Conservation (phyloP, 2,329 filamentous ascomycete species). For the Domatiomyces catenatus region DNA sequence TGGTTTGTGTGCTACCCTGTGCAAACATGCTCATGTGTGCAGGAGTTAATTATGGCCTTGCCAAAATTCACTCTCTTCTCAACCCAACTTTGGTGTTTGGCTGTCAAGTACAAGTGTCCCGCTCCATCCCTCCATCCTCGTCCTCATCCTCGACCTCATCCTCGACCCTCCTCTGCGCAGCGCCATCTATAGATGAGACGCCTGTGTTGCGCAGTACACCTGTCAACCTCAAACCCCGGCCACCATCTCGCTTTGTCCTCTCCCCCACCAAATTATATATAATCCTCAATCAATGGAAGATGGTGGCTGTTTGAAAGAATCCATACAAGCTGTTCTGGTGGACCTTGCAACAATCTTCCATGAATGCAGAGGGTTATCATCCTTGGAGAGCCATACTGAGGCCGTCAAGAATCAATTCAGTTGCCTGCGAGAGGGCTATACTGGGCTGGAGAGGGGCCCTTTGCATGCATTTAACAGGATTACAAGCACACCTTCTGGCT, state of each 20-base stretch:
- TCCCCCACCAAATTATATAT: background rate
- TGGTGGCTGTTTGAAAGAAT: background rate
- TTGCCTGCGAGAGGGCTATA: background rate
- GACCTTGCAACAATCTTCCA: background rate
- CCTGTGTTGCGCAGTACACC: background rate
- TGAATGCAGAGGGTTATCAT: background rate
- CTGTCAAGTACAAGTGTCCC: background rate
- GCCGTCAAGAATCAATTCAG: background rate
- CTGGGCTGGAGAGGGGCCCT: background rate
- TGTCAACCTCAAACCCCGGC: background rate
- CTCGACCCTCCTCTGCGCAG: background rate
- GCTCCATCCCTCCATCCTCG: background rate
- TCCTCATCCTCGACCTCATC: no score
- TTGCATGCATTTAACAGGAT: background rate
- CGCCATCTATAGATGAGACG: background rate
- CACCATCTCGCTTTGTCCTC: background rate
- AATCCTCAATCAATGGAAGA: background rate
- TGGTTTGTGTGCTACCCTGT: background rate
- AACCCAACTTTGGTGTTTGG: background rate
- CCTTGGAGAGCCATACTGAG: background rate
- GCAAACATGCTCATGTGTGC: background rate
- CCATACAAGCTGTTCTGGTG: background rate
- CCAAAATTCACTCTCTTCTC: background rate
- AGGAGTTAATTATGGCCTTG: background rate
- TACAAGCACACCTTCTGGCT: background rate